Evolutionary conservation across 805 yeast genomes (phyloP), one percentile per base, ranked within the genome.

Genomic region (Metschnikowia shivogae): DNA sequence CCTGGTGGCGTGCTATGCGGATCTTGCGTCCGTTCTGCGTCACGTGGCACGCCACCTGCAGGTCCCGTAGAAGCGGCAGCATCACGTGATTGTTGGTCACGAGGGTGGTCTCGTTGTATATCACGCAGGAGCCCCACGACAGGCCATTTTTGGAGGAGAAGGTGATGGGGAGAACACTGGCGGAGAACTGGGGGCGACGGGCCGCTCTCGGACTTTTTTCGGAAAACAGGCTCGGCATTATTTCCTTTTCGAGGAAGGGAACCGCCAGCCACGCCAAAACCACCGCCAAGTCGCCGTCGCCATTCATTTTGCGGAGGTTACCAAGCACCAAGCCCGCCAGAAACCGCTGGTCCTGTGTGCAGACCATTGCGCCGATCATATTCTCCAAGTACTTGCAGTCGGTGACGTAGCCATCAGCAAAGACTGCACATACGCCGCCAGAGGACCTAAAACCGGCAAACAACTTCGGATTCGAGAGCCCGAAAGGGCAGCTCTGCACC

Each of bases 331-430:
- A 50, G 0, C 80, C 80, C 5, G 68, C 38, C 12, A 22, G 39
- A 12, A 26, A 6, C 11, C 33, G 40, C 3, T 19, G 42, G 1
- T 40, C 46, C 5, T 24, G 10, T 5, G 13, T 14, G 12, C 27
- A 22, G 8, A 53, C 72, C 4, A 68, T 46, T 0, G 70, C 76
- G 6, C 80, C 80, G 9, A 60, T 52, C 73, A 71, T 72, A 47
- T 74, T 75, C 42, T 74, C 79, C 47, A 75, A 43, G 50, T 65
- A 75, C 53, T 64, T 68, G 11, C 63, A 52, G 52, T 75, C 80
- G 13, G 69, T 54, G 6, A 74, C 50, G 48, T 58, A 64, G 2
- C 49, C 54, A 7, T 50, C 44, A 12, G 48, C 38, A 36, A 61
- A 47, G 14, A 46, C 46, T 42, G 61, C 61, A 38, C 62, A 66